Evolutionary conservation across 2,329 filamentous ascomycete species (phyloP).

Genomic region (Neofusicoccum sp.): DNA sequence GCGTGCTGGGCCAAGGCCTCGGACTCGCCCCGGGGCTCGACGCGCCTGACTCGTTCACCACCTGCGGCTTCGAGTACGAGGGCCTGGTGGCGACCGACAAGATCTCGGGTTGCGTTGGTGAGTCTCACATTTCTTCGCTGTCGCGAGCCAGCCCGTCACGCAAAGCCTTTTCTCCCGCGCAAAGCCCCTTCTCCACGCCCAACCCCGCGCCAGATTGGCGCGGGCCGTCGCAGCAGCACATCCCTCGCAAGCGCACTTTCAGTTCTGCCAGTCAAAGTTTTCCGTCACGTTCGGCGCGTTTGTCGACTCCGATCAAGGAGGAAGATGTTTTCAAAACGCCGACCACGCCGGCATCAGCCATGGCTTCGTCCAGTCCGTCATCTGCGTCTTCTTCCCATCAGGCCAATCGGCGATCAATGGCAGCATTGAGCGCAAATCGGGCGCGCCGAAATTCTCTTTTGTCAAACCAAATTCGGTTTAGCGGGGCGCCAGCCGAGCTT

Average conservation of each 20-base stretch:
- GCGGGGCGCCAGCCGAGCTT: conserved; percentile 21
- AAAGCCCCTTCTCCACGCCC: conserved; percentile 1
- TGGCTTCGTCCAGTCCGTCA: conserved; percentile 31
- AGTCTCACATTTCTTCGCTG: conserved; percentile 47
- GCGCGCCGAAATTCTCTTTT: conserved; percentile 31
- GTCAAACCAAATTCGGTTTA: conserved; percentile 31
- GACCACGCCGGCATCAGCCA: conserved; percentile 43
- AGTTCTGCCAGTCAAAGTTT: conserved; percentile 13
- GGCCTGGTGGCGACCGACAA: conserved; percentile 50
- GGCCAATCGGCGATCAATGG: conserved; percentile 23
- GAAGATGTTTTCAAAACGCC: conserved; percentile 37
- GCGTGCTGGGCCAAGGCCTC: conserved; percentile 58
- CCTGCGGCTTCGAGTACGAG: conserved; percentile 60
- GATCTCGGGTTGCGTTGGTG: conserved; percentile 50
- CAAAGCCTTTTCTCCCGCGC: conserved; percentile 20
- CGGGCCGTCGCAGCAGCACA: background rate
- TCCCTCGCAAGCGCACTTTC: conserved; percentile 7
- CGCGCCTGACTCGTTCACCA: conserved; percentile 57
- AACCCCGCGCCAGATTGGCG: background rate
- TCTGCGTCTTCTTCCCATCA: conserved; percentile 22
- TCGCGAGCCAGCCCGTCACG: conserved; percentile 29
- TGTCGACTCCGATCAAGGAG: conserved; percentile 6
- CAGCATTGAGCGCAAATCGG: conserved; percentile 13
- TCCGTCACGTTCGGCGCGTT: background rate
- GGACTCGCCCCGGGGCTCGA: conserved; percentile 67